Conservation (phyloP, 148 eudicot species). For the Rhododendron kiyosumense region DNA sequence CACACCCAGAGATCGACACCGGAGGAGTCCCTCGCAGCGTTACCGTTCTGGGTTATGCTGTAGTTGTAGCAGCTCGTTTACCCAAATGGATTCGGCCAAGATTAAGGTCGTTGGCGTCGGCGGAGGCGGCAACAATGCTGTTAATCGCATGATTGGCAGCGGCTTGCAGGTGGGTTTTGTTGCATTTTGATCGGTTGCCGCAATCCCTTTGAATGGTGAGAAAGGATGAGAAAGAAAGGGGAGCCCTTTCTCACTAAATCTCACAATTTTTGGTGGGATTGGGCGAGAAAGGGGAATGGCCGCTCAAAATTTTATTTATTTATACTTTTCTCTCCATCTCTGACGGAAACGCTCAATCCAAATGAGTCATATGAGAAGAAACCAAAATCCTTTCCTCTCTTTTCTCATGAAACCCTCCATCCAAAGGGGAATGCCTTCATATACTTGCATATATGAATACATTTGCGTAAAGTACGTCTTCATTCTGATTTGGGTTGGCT, state of each 20-base stretch:
- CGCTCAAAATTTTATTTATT: too few species aligned
- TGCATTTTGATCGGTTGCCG: conserved; percentile 6
- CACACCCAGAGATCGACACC: conserved; percentile 15
- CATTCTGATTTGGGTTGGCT: not conserved
- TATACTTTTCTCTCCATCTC: too few species aligned
- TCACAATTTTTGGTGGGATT: too few species aligned
- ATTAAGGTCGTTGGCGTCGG: conserved; percentile 98
- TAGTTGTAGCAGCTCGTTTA: conserved; percentile 32
- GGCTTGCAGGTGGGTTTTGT: conserved; percentile 66
- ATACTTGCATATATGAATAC: not conserved
- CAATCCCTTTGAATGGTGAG: too few species aligned
- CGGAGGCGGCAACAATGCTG: conserved; percentile 98
- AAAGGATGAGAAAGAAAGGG: too few species aligned
- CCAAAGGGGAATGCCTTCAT: not conserved
- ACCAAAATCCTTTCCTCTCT: too few species aligned
- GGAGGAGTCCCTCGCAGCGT: conserved; percentile 21
- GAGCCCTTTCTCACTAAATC: too few species aligned
- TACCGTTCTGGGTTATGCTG: conserved; percentile 24
- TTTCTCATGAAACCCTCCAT: too few species aligned
- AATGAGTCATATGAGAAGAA: too few species aligned
- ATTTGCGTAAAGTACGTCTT: not conserved
- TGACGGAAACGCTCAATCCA: too few species aligned
- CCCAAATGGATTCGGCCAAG: conserved; percentile 64
- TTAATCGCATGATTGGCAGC: conserved; percentile 98
- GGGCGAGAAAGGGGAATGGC: too few species aligned